Conservation (phyloP, 148 eudicot species). For the Polygonum maritimum region DNA sequence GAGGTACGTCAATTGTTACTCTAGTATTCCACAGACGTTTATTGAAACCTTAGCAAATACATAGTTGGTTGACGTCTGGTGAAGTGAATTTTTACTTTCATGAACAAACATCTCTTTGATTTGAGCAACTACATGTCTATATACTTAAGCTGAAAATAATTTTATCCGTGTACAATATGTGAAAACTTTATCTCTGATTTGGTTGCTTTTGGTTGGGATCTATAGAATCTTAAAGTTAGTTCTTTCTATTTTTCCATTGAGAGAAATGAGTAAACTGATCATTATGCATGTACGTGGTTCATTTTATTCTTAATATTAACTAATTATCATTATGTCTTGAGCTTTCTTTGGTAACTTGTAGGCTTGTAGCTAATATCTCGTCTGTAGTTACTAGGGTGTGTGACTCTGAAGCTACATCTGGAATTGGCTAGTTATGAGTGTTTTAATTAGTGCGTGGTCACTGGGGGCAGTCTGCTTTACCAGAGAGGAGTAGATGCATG, state of each 20-base stretch:
- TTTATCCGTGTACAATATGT: neutral
- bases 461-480: neutral
- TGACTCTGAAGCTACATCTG: neutral
- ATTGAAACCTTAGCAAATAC: neutral
- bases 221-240: neutral
- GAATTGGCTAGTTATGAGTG: neutral
- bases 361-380: neutral
- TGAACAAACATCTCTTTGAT: neutral
- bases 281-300: neutral
- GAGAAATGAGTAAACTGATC: neutral
- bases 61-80: neutral
- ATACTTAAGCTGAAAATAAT: neutral
- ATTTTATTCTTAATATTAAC: neutral
- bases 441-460: neutral
- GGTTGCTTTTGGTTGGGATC: neutral
- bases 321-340: neutral
- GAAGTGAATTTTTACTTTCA: neutral
- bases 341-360: neutral
- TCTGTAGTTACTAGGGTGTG: neutral
- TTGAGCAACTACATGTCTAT: neutral
- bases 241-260: neutral
- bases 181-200: neutral
- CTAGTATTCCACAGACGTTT: neutral
- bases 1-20: slow-evolving; percentile 45
- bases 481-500: neutral